Base-by-base conservation (phyloP, 2,329 filamentous ascomycete species). In the Sporothrix euskadiensis region DNA sequence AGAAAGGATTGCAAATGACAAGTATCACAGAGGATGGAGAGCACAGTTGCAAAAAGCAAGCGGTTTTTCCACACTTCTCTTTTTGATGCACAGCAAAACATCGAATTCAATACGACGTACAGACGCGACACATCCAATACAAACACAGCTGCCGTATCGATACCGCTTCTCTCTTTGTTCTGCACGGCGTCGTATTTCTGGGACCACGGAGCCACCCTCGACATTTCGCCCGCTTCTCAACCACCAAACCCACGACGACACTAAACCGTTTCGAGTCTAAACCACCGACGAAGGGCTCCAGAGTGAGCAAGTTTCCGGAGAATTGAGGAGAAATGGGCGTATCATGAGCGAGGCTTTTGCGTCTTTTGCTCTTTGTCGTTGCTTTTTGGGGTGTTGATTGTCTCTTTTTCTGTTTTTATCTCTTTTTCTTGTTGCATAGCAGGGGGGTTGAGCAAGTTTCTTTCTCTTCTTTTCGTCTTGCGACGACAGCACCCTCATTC, bases 231-330 rank as follows among this genome's bases (percentile, higher is more conserved):
- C n/a, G 14, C 52, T 10, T 56, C 52, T 56, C n/a, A 22, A 56
- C 52, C 52, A 9, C 22, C 52, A 12, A 35, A 35, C 2, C 1
- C 56, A 12, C 56, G 30, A 35, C 3, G 26, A 30, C 56, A 59
- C 56, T 59, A 59, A 26, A 35, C 56, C 56, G 4, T 10, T 35
- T 59, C 30, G 10, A 59, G 56, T 59, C 30, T 32, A 49, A 59
- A 56, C 52, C 22, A 8, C 52, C 22, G n/a, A 56, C 52, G 7
- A 56, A 22, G 52, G 52, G 52, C 52, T 56, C 52, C 52, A 59
- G 44, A 59, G 56, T 59, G 56, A 59, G 56, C 56, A 59, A 59
- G 56, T 59, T 59, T 59, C 26, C 30, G 56, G 56, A 59, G 56
- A 59, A 56, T 56, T 8, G 52, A 56, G 52, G n/a, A 26, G 52